Evolutionary conservation across 1,284 basidiomycete genomes (phyloP).

Genomic region (Cryptococcus sp.): DNA sequence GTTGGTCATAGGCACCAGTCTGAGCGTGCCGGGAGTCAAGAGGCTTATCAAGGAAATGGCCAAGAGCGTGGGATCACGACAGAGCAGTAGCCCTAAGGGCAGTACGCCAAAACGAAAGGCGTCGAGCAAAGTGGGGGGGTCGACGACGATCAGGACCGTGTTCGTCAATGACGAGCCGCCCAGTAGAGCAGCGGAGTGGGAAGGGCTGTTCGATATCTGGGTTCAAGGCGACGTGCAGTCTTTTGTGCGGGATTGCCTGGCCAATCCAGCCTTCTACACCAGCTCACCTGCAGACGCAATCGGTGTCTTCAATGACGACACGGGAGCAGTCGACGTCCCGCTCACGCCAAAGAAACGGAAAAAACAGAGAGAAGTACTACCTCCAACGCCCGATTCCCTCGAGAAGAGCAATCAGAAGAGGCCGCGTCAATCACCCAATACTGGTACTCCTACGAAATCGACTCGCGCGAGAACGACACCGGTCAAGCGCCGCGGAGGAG

Average conservation of each 20-base stretch:
- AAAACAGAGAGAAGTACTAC: background rate
- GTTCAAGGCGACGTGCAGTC: slow-evolving; percentile 82
- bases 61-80: slow-evolving; percentile 64
- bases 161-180: slow-evolving; percentile 91
- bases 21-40: slow-evolving; percentile 89
- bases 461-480: background rate
- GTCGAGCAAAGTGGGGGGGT: slow-evolving; percentile 4
- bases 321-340: background rate
- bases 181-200: slow-evolving; percentile 80
- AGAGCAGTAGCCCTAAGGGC: slow-evolving; percentile 31
- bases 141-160: slow-evolving; percentile 62
- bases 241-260: slow-evolving; percentile 58
- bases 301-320: background rate
- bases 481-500: background rate
- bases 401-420: background rate
- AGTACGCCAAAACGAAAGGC: slow-evolving; percentile 14
- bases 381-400: background rate
- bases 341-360: background rate
- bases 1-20: slow-evolving; percentile 85
- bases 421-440: background rate
- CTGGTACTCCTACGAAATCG: too few species aligned
- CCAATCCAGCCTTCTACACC: slow-evolving; percentile 7
- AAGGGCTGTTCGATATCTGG: slow-evolving; percentile 89
- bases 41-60: slow-evolving; percentile 88
- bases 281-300: background rate